Evolutionary conservation across 2,329 filamentous ascomycete species (phyloP), one percentile per base, ranked within the genome.

Genomic region (Mollisiaceae sp.): DNA sequence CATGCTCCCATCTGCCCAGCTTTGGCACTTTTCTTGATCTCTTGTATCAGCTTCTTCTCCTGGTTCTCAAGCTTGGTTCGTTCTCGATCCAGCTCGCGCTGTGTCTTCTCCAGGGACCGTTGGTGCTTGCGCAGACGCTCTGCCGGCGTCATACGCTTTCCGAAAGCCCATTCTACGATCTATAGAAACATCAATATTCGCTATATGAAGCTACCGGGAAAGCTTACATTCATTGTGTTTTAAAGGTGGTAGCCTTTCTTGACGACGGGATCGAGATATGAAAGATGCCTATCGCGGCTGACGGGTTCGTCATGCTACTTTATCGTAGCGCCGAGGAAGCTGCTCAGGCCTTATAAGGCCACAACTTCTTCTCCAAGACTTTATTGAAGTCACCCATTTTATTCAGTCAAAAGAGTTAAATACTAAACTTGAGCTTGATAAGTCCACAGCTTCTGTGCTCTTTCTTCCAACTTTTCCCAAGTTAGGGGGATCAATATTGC

Each of bases 101-200:
- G 95, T 12, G 95, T 97, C 83, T 97, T 97, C 80, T 99, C 95
- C 70, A 99, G 89, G 72, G 95, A 93, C 74, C 95, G 89, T 82
- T 98, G 95, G 80, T 99, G 97, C 84, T 94, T 94, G 79, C 92
- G 89, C 78, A 94, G 84, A 78, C 92, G 90, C 85, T 95, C 91
- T 27, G 93, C 93, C 4, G 95, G 94, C 84, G 95, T 99, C 87
- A 98, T 96, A 80, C 95, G 95, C 87, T 97, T 98, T 72, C 95
- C 95, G 77, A 99, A 99, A 45, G 94, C 94, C 94, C 95, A 99
- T 87, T 99, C 95, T 68, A 99, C 87, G 77, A 98, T 92, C 92
- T 97, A 74, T 20, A 36, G n/a, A 4, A 14, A 18, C 27, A 24
- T 41, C 60, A 36, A 55, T 65, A 52, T 58, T 57, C 47, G 4